phyloP scores from a whole-genome alignment of 495 filamentous ascomycete species.

The Paragyromitra xinjiangensis region DNA sequence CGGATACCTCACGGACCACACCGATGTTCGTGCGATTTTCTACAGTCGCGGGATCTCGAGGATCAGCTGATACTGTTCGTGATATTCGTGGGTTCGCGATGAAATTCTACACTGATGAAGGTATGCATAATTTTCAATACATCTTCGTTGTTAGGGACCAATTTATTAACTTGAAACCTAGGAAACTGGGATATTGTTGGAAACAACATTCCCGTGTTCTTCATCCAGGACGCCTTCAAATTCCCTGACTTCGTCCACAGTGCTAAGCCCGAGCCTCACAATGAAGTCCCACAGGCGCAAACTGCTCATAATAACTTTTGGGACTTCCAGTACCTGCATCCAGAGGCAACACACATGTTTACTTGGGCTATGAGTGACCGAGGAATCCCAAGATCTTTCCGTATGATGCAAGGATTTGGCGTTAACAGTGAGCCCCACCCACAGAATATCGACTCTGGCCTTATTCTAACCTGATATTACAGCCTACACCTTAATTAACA shows the following conservation, averaged over 20 bases:
- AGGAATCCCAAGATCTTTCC: slow-evolving; percentile 78
- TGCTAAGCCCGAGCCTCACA: slow-evolving; percentile 74
- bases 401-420: slow-evolving; percentile 93
- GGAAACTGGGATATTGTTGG: slow-evolving; percentile 59
- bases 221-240: slow-evolving; percentile 75
- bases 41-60: slow-evolving; percentile 75
- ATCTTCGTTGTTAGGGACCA: slow-evolving; percentile 54
- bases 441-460: background rate
- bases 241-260: slow-evolving; percentile 81
- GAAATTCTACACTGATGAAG: slow-evolving; percentile 78
- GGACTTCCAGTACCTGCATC: slow-evolving; percentile 72
- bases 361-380: slow-evolving; percentile 84
- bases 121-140: slow-evolving; percentile 63
- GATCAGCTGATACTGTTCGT: slow-evolving; percentile 73
- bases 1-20: slow-evolving; percentile 79
- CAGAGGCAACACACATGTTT: slow-evolving; percentile 85
- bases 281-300: slow-evolving; percentile 74
- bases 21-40: slow-evolving; percentile 78
- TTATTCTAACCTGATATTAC: background rate
- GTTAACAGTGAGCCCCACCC: slow-evolving; percentile 68
- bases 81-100: slow-evolving; percentile 81
- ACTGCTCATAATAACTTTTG: slow-evolving; percentile 78
- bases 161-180: background rate
- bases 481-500: slow-evolving; percentile 75
- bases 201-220: slow-evolving; percentile 59